Conservation (phyloP, 164 flowering plant species). For the Umbilicus rupestris region DNA sequence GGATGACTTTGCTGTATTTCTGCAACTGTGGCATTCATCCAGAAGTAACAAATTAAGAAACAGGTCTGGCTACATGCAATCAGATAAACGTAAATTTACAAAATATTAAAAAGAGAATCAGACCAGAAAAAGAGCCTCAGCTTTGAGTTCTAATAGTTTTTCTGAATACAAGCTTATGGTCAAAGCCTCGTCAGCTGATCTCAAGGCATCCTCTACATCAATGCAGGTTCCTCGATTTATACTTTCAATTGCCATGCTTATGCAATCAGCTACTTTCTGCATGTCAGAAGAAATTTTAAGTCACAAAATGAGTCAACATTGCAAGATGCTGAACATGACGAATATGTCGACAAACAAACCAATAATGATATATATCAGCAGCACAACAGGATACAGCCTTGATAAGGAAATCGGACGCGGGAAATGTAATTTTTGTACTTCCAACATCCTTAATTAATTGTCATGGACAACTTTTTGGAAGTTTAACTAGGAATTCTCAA, state of each 20-base stretch:
- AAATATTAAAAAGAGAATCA: conserved; percentile 16
- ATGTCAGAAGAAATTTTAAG: conserved; percentile 7
- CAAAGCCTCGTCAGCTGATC: conserved; percentile 45
- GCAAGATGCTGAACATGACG: not conserved
- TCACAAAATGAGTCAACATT: not conserved
- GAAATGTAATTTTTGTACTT: too few relatives aligned
- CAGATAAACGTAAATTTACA: not conserved
- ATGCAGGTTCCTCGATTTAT: conserved; percentile 37
- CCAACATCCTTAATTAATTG: too few relatives aligned
- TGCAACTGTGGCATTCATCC: conserved; percentile 38
- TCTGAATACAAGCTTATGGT: conserved; percentile 60
- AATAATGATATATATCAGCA: too few relatives aligned
- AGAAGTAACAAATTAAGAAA: conserved; percentile 3
- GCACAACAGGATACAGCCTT: too few relatives aligned
- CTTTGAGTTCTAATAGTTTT: conserved; percentile 68
- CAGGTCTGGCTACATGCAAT: not conserved
- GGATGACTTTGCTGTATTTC: conserved; percentile 63
- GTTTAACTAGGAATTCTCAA: too few relatives aligned
- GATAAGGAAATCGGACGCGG: too few relatives aligned
- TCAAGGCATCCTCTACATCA: conserved; percentile 50
- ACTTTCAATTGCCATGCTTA: conserved; percentile 36
- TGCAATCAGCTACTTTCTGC: conserved; percentile 57
- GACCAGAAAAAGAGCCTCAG: conserved; percentile 74
- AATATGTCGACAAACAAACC: too few relatives aligned
- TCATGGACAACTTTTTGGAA: too few relatives aligned